Conservation (phyloP, 257 asterid genomes). For the Ballota nigra region DNA sequence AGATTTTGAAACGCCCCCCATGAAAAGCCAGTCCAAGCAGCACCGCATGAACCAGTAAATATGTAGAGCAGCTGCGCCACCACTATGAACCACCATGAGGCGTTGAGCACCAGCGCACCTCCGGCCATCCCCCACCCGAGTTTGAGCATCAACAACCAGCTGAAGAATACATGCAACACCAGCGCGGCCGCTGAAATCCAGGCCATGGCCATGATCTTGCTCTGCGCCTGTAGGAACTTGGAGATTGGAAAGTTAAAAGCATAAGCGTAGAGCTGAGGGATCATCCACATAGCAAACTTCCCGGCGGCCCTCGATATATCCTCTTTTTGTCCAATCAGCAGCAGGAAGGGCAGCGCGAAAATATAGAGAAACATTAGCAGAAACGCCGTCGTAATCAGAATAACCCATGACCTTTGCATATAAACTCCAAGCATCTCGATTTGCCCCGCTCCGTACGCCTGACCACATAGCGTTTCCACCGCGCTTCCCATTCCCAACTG, state of each 20-base stretch:
- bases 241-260: conserved; percentile 55
- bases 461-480: conserved; percentile 66
- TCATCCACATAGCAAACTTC: conserved; percentile 51
- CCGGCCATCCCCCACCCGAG: conserved; percentile 56
- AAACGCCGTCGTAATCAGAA: conserved; percentile 38
- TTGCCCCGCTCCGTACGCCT: conserved; percentile 65
- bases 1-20: conserved; percentile 48
- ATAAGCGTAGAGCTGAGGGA: conserved; percentile 67
- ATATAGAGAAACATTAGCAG: conserved; percentile 39
- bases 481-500: conserved; percentile 78
- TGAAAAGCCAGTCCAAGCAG: conserved; percentile 59
- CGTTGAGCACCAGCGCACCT: conserved; percentile 46
- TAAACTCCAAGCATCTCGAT: conserved; percentile 58
- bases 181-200: conserved; percentile 40
- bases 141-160: conserved; percentile 54
- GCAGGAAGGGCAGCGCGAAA: conserved; percentile 39
- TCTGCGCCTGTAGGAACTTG: conserved; percentile 65
- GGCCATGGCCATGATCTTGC: conserved; percentile 62
- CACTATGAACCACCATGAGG: conserved; percentile 63
- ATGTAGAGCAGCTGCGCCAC: conserved; percentile 47
- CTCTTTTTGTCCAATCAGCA: conserved; percentile 43
- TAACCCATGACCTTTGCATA: conserved; percentile 65
- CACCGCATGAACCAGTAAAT: conserved; percentile 41
- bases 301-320: conserved; percentile 56
- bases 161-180: conserved; percentile 37